phyloP scores from a whole-genome alignment of 371 early-diverging fungal genomes.

The Apophysomyces elegans region DNA sequence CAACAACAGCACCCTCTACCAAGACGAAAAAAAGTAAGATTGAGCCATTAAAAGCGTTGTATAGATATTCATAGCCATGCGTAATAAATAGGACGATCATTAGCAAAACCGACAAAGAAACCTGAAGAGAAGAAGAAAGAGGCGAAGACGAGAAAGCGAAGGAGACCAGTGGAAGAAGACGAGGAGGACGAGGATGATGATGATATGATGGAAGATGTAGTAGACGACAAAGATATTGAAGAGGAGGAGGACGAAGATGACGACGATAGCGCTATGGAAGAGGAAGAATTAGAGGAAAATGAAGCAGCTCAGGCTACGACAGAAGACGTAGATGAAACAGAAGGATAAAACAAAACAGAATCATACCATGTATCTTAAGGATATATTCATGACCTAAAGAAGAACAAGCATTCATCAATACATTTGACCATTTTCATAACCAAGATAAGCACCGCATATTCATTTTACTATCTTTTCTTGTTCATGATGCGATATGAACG shows the following conservation, averaged over 20 bases:
- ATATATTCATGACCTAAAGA: too few relatives aligned
- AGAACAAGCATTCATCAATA: too few relatives aligned
- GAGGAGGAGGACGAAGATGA: neutral
- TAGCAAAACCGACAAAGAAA: conserved; percentile 2
- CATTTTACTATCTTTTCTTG: too few relatives aligned
- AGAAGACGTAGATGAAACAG: too few relatives aligned
- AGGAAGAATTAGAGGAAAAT: neutral
- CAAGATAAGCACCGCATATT: too few relatives aligned
- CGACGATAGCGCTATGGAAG: neutral
- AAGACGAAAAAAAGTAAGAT: conserved; percentile 12
- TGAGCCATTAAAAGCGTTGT: neutral
- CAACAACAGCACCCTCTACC: neutral
- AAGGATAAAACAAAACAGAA: too few relatives aligned
- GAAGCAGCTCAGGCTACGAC: too few relatives aligned
- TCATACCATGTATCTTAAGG: too few relatives aligned
- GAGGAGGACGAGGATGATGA: neutral
- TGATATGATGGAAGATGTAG: neutral
- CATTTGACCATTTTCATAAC: too few relatives aligned
- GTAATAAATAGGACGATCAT: neutral
- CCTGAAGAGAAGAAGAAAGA: neutral
- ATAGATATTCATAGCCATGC: conserved; percentile 3
- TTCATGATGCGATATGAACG: too few relatives aligned
- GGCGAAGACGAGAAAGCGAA: neutral
- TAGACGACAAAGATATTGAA: neutral
- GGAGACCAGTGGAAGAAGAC: neutral